Conservation (phyloP, 345 rosid genomes). For the Combretum micranthum region DNA sequence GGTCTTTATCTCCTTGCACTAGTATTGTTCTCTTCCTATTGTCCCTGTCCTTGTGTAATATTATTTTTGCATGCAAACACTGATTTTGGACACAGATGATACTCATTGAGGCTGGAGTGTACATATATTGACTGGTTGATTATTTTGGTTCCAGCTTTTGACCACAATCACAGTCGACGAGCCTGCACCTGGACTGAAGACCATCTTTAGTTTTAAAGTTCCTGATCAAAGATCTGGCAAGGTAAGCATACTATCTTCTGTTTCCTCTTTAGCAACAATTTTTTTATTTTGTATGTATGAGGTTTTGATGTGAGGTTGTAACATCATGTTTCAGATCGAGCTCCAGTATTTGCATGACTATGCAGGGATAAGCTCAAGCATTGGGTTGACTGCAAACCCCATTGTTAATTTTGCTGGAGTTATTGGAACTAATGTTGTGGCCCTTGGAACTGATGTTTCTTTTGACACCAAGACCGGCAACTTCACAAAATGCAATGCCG, state of each 20-base stretch:
- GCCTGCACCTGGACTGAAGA: slow-evolving; percentile 83
- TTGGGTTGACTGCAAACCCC: slow-evolving; percentile 82
- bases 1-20: too few relatives aligned
- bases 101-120: background rate
- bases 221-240: slow-evolving; percentile 97
- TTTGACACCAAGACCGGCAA: slow-evolving; percentile 74
- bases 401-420: slow-evolving; percentile 75
- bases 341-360: slow-evolving; percentile 85
- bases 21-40: too few relatives aligned
- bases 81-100: background rate
- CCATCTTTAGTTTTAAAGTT: slow-evolving; percentile 68
- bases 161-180: slow-evolving; percentile 79
- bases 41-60: too few relatives aligned
- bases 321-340: slow-evolving; percentile 46
- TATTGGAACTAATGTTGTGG: slow-evolving; percentile 45
- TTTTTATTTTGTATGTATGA: background rate
- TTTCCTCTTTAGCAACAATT: background rate
- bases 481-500: slow-evolving; percentile 78
- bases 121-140: background rate
- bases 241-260: slow-evolving; percentile 26
- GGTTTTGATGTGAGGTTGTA: background rate
- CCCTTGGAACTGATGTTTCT: slow-evolving; percentile 74
- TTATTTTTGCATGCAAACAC: too few relatives aligned
- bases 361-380: slow-evolving; percentile 70
- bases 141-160: slow-evolving; percentile 38